Evolutionary conservation across 2,329 filamentous ascomycete species (phyloP).

Genomic region (Clonostachys rhizophaga): DNA sequence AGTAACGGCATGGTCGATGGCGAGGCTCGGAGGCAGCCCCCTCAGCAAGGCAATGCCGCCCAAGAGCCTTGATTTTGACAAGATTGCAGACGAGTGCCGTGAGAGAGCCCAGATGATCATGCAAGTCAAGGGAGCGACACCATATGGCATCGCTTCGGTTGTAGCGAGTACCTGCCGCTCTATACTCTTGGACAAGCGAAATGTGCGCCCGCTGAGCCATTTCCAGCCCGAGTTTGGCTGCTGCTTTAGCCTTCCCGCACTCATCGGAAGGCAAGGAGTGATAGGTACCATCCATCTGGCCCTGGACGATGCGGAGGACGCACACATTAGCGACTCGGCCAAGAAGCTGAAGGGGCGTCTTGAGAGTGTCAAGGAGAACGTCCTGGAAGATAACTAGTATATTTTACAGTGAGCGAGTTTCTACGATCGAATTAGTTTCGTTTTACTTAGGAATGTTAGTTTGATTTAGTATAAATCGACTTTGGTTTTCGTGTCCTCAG

Average conservation of each 20-base stretch:
- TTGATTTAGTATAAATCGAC: too few relatives aligned
- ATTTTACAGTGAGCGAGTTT: too few relatives aligned
- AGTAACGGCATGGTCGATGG: slow-evolving; percentile 1
- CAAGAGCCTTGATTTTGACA: slow-evolving; percentile 13
- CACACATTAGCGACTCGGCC: slow-evolving; percentile 1
- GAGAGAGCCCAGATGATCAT: slow-evolving; percentile 39
- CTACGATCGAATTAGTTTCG: too few relatives aligned
- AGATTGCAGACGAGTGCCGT: slow-evolving; percentile 36
- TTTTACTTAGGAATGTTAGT: too few relatives aligned
- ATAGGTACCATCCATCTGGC: neutral
- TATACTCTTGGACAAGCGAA: slow-evolving; percentile 39
- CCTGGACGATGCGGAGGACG: neutral
- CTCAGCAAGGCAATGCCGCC: slow-evolving; percentile 5
- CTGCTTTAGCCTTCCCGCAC: slow-evolving; percentile 42
- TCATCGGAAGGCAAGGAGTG: slow-evolving; percentile 37
- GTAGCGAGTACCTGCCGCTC: slow-evolving; percentile 42
- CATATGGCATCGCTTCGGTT: slow-evolving; percentile 43
- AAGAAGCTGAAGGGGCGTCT: neutral
- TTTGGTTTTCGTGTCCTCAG: too few relatives aligned
- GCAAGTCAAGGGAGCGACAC: slow-evolving; percentile 41
- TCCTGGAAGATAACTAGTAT: too few relatives aligned
- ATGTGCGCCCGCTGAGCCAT: slow-evolving; percentile 41
- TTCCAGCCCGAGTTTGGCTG: slow-evolving; percentile 39
- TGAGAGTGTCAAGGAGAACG: too few relatives aligned
- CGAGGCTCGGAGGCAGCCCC: slow-evolving; percentile 7